Evolutionary conservation across 2,329 filamentous ascomycete species (phyloP).

Genomic region (Lachnum nothofagi): DNA sequence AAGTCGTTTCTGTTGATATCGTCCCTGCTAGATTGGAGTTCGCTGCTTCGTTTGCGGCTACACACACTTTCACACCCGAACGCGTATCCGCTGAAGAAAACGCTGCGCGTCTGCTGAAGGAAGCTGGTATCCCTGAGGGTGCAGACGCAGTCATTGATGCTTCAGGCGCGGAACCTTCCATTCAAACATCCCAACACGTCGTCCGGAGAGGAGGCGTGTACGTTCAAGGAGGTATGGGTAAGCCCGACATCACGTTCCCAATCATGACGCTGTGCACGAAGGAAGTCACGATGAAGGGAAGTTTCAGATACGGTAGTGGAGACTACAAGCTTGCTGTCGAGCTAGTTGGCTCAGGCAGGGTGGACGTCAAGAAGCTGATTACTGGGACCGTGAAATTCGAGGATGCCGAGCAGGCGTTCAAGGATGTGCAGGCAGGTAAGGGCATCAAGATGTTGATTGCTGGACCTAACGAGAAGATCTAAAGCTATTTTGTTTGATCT

Average conservation of each 20-base stretch:
- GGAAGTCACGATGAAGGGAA: conserved; percentile 80
- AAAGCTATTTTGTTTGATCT: neutral
- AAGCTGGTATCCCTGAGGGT: conserved; percentile 59
- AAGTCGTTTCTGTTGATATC: conserved; percentile 84
- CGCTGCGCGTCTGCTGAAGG: conserved; percentile 60
- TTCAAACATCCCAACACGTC: conserved; percentile 68
- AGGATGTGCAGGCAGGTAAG: conserved; percentile 78
- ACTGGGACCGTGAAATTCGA: conserved; percentile 72
- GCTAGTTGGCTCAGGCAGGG: conserved; percentile 65
- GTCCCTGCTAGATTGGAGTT: conserved; percentile 74
- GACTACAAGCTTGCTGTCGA: conserved; percentile 77
- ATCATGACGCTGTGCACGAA: conserved; percentile 87
- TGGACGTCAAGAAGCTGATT: conserved; percentile 79
- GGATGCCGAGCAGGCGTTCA: conserved; percentile 80
- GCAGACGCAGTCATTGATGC: conserved; percentile 79
- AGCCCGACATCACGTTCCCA: conserved; percentile 79
- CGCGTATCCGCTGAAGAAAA: conserved; percentile 65
- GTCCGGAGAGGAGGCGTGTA: conserved; percentile 69
- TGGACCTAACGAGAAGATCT: conserved; percentile 49
- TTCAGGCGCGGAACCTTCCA: conserved; percentile 70
- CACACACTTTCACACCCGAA: conserved; percentile 62
- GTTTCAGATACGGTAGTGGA: conserved; percentile 82
- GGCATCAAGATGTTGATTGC: conserved; percentile 66
- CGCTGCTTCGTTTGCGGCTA: conserved; percentile 66
- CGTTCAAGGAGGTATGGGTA: conserved; percentile 88